Evolutionary conservation across 805 yeast genomes (phyloP), one percentile per base, ranked within the genome.

Genomic region (Candida awuae): DNA sequence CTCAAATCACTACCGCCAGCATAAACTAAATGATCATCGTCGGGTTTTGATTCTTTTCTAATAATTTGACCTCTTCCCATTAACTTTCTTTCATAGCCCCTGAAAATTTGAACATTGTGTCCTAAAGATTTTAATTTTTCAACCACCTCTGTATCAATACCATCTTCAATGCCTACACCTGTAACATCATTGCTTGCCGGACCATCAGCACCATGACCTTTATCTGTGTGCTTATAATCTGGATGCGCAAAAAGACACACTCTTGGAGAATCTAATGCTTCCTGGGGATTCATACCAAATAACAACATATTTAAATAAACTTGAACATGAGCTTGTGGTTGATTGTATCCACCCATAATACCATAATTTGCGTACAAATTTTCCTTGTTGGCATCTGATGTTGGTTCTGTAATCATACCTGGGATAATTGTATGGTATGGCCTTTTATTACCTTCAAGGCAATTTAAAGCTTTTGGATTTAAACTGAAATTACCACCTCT

Each of bases 341-440:
- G 94, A 65, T 79, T 82, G 62, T 77, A 84, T 0, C 90, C 94
- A 14, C 94, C 94, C 86, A 82, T 83, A 44, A 80, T 83, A 35
- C 90, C 92, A 37, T 43, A 46, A 5, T 43, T 62, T 1, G 87
- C 86, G 51, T 68, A 77, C n/a, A 84, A 58, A 20, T 71, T 73
- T 20, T 62, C 67, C 5, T 43, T 45, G 1, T 27, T 35, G 5
- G 26, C 40, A 10, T 15, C 16, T 3, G 41, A 43, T 3, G 47
- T 44, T 4, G 62, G 63, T 3, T 63, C 56, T 12, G 94, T 84
- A 22, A 84, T 71, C 78, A 84, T 71, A 0, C 86, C 84, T 1
- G 94, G 94, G 43, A 84, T 83, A 42, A 84, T 84, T 0, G 94
- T 84, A 52, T 84, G 94, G 57, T 82, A 84, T 1, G 86, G 78